Conservation (phyloP, 2,329 filamentous ascomycete species). For the Botryotinia calthae region DNA sequence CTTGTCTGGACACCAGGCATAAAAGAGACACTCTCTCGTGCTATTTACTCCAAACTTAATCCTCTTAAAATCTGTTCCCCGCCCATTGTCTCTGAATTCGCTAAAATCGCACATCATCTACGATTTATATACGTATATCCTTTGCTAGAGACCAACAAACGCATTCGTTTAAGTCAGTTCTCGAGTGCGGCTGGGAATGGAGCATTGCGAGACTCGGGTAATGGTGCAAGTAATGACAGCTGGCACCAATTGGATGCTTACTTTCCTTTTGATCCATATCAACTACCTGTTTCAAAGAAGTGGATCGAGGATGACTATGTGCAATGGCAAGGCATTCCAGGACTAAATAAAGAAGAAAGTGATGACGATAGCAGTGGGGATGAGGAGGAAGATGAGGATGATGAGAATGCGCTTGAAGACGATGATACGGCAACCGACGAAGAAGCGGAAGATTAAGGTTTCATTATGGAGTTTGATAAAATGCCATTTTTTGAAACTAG, state of each 20-base stretch:
- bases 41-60: slow-evolving; percentile 87
- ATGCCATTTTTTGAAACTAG: neutral
- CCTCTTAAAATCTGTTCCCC: slow-evolving; percentile 93
- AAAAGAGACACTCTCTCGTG: slow-evolving; percentile 69
- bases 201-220: slow-evolving; percentile 49
- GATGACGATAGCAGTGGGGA: slow-evolving; percentile 50
- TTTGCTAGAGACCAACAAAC: slow-evolving; percentile 88
- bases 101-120: slow-evolving; percentile 80
- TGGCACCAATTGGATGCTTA: slow-evolving; percentile 87
- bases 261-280: slow-evolving; percentile 97
- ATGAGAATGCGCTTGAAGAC: slow-evolving; percentile 23
- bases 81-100: slow-evolving; percentile 86
- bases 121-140: slow-evolving; percentile 87
- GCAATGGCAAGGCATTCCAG: slow-evolving; percentile 72
- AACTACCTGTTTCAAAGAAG: slow-evolving; percentile 77
- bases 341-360: slow-evolving; percentile 58
- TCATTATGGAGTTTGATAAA: neutral
- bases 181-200: slow-evolving; percentile 51
- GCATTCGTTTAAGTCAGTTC: slow-evolving; percentile 73
- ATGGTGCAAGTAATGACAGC: slow-evolving; percentile 63
- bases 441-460: slow-evolving; percentile 31
- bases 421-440: slow-evolving; percentile 32
- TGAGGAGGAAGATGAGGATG: slow-evolving; percentile 30
- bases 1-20: slow-evolving; percentile 75
- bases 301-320: slow-evolving; percentile 88